Conservation (phyloP, 495 filamentous ascomycete species). For the Aspergillus olivimuriae region DNA sequence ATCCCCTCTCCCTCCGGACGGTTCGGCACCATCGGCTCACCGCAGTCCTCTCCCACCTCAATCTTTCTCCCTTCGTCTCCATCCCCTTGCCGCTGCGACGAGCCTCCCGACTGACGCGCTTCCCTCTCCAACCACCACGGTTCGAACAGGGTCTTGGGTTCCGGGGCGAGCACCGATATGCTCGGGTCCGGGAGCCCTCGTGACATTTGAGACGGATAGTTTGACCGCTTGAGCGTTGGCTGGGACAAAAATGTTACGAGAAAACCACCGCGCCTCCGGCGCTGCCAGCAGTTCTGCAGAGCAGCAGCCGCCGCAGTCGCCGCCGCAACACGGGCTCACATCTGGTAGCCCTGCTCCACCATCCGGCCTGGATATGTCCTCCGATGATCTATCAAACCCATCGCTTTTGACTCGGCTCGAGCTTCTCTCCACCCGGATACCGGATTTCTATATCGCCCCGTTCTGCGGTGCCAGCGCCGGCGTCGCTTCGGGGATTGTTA, state of each 20-base stretch:
- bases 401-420: slow-evolving; percentile 50
- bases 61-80: slow-evolving; percentile 6
- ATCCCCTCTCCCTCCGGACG: slow-evolving; percentile 5
- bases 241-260: slow-evolving; percentile 32
- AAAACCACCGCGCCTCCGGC: slow-evolving; percentile 25
- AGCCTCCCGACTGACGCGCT: not conserved
- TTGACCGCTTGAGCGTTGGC: slow-evolving; percentile 33
- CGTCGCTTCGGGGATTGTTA: slow-evolving; percentile 86
- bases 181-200: slow-evolving; percentile 42
- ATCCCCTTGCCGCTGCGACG: slow-evolving; percentile 5
- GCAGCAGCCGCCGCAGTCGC: slow-evolving; percentile 4
- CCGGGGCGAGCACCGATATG: slow-evolving; percentile 45
- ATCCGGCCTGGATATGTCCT: slow-evolving; percentile 14
- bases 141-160: slow-evolving; percentile 27
- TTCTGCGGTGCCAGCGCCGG: slow-evolving; percentile 83
- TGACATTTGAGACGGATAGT: slow-evolving; percentile 35
- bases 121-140: slow-evolving; percentile 7
- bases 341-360: slow-evolving; percentile 16
- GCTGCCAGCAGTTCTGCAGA: slow-evolving; percentile 27
- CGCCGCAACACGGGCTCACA: slow-evolving; percentile 14
- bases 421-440: slow-evolving; percentile 41
- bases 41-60: slow-evolving; percentile 14
- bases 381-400: slow-evolving; percentile 19
- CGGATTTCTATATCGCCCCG: slow-evolving; percentile 50
- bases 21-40: slow-evolving; percentile 29